Percentiles rank a stretch among this genome's conserved stretches.
Conservation (phyloP, 31 red algal species). For the Porphyra umbilicalis region DNA sequence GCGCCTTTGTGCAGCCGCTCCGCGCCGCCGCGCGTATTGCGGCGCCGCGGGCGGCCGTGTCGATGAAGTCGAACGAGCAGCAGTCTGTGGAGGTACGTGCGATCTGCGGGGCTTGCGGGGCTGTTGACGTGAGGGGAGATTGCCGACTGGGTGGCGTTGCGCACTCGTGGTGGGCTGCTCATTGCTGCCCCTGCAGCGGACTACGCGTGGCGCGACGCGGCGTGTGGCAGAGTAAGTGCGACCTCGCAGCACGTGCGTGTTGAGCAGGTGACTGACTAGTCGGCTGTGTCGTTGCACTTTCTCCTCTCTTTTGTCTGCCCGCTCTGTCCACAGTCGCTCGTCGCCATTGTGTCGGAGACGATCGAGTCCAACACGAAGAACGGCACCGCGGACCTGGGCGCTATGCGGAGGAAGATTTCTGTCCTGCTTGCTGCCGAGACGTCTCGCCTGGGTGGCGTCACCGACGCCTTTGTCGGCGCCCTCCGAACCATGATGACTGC, state of each 20-base stretch:
- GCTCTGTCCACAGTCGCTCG: not conserved
- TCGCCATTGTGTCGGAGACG: not conserved
- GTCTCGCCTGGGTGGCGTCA: not conserved
- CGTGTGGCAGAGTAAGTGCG: too few species aligned
- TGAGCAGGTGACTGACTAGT: not conserved
- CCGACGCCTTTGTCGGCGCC: not conserved
- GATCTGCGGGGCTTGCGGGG: not conserved
- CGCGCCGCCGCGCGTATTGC: not conserved
- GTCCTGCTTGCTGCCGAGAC: not conserved
- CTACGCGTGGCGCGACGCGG: too few species aligned
- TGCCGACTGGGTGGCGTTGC: too few species aligned
- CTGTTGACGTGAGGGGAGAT: too few species aligned
- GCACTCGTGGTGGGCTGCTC: too few species aligned
- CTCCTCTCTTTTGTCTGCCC: not conserved
- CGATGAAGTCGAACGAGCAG: not conserved
- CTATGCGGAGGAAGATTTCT: not conserved
- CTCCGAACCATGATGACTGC: not conserved
- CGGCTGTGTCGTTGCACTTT: not conserved
- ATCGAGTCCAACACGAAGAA: not conserved
- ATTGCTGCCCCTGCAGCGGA: too few species aligned
- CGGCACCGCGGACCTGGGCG: not conserved
- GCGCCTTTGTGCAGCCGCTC: not conserved
- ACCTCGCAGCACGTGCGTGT: too few species aligned
- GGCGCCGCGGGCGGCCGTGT: not conserved
- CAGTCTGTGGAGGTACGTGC: not conserved